These are phyloP conservation scores for Euphorbia corollata DNA, from an alignment of 441 rosid genomes.

Conservation along the genomic window DNA sequence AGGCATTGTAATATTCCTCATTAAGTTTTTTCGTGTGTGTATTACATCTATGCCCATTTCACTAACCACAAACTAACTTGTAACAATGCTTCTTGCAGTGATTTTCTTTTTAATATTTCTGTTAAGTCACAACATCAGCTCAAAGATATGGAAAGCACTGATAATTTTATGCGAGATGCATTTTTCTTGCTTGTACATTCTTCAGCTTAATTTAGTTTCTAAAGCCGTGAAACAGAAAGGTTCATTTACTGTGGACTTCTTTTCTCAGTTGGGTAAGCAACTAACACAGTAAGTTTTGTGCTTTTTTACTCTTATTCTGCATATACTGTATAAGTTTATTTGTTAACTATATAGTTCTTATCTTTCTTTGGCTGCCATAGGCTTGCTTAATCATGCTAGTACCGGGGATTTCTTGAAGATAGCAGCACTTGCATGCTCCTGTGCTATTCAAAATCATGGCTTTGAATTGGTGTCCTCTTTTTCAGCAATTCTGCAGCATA, in stretches of 20 bases:
- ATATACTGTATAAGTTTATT: background rate
- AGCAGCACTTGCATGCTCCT: constrained; percentile 84
- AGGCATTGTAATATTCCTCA: background rate
- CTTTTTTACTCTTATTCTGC: background rate
- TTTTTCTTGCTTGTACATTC: constrained; percentile 79
- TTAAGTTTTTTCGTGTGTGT: background rate
- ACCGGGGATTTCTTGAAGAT: constrained; percentile 84
- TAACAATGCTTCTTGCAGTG: constrained; percentile 39
- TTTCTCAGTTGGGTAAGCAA: constrained; percentile 70
- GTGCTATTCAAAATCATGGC: constrained; percentile 91
- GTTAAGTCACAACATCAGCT: constrained; percentile 75
- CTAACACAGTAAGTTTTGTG: background rate
- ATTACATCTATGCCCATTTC: background rate
- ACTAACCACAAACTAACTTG: background rate
- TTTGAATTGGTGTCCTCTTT: constrained; percentile 85
- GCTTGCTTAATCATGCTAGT: constrained; percentile 62
- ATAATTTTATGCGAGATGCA: constrained; percentile 92
- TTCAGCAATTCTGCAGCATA: constrained; percentile 79
- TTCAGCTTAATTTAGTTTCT: constrained; percentile 66
- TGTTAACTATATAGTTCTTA: background rate
- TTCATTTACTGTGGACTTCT: constrained; percentile 48
- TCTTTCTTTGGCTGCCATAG: constrained; percentile 35
- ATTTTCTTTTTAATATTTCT: constrained; percentile 80
- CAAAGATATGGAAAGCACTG: constrained; percentile 65
- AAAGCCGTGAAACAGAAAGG: constrained; percentile 51